Evolutionary conservation across 2,329 filamentous ascomycete genomes (phyloP), one percentile per base, ranked within the genome.

Genomic region (Fusarium secorum): DNA sequence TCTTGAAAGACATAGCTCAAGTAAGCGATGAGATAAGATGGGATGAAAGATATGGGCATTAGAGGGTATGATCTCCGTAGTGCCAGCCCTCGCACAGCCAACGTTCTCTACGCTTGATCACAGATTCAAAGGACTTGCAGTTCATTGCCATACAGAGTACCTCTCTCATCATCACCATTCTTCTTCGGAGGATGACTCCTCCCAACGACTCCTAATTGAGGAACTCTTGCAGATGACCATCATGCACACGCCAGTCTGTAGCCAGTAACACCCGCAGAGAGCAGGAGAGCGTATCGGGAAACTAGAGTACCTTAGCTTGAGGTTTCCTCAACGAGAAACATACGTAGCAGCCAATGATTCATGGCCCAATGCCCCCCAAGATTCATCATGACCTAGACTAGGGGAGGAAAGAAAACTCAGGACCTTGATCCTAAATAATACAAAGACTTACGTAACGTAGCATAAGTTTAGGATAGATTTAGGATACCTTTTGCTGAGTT

Each of bases 381-480:
- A 52, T 60, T 46, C 42, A 22, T 57, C 42, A 46, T 41, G 45
- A 13, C 15, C 22, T 53, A 46, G 32, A 33, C 15, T 33, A 9
- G 32, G 7, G 8, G 8, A 33, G 28, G 10, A 33, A 9, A 33
- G 32, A 33, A 33, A 17, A 33, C 32, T 17, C 15, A 33, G 15
- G 32, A 33, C 32, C 8, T 17, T 17, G 15, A 33, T 33, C 15
- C 32, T 17, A 4, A 33, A 17, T 15, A 14, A 33, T 33, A 14
- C 14, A 33, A 15, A 33, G 14, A 33, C 14, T 15, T 33, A 15
- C 7, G 11, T 15, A 10, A 22, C 10, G 17, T 41, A 5, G n/a
- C 10, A 22, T 17, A 41, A 17, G 39, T 17, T 17, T 4, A 41
- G 38, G 9, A 22, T 14, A 38, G 18, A 20, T 20, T 36, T 20